phyloP scores from a whole-genome alignment of 129 eudicot genomes.

The Pseudognaphalium luteoalbum region DNA sequence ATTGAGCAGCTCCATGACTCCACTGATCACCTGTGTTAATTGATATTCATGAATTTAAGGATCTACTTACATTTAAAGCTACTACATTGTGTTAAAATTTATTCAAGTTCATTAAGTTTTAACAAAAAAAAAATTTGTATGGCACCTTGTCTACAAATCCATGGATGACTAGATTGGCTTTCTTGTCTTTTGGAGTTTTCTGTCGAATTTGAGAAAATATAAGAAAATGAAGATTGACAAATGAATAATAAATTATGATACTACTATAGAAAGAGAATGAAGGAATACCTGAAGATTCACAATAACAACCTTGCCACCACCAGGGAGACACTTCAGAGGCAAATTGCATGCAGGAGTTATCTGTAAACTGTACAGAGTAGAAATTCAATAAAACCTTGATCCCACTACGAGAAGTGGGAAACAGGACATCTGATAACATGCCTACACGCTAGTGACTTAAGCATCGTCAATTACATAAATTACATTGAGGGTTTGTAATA shows the following conservation, averaged over 20 bases:
- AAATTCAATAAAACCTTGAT: constrained; percentile 16
- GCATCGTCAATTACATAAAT: background rate
- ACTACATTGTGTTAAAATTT: background rate
- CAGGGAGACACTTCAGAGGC: constrained; percentile 71
- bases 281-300: constrained; percentile 78
- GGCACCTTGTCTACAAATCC: constrained; percentile 86
- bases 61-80: background rate
- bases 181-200: constrained; percentile 98
- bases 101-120: background rate
- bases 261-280: constrained; percentile 12
- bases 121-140: background rate
- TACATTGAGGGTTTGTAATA: background rate
- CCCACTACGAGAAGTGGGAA: constrained; percentile 6
- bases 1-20: constrained; percentile 69
- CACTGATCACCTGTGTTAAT: constrained; percentile 66
- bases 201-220: constrained; percentile 32
- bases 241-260: background rate
- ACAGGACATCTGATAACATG: background rate
- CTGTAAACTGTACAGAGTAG: constrained; percentile 62
- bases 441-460: background rate
- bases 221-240: constrained; percentile 1
- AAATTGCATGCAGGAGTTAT: constrained; percentile 89
- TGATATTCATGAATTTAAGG: constrained; percentile 17
- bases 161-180: constrained; percentile 84
- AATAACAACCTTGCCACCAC: constrained; percentile 79